Conservation (phyloP, 2,329 filamentous ascomycete genomes). For the Monosporascus sp. region DNA sequence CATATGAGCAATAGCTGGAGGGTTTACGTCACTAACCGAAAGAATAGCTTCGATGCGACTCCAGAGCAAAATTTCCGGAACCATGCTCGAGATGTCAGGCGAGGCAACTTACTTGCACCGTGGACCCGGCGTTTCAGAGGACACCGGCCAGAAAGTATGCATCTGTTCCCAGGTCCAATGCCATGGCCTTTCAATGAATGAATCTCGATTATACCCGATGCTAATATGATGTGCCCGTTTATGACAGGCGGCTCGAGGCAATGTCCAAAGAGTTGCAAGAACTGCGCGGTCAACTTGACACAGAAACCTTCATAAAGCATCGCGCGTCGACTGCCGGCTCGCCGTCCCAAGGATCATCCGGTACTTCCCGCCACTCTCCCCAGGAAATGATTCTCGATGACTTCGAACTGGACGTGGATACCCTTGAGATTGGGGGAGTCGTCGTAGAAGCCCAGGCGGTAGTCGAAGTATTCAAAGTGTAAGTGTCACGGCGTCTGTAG, state of each 20-base stretch:
- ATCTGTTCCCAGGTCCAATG: constrained; percentile 2
- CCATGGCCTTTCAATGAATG: background rate
- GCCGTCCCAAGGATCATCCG: constrained; percentile 14
- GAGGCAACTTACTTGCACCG: constrained; percentile 22
- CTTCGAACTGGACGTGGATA: constrained; percentile 17
- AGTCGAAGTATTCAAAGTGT: constrained; percentile 20
- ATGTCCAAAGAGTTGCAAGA: constrained; percentile 29
- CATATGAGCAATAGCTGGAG: background rate
- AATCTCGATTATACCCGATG: background rate
- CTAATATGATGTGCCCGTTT: background rate
- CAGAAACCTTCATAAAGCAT: constrained; percentile 6
- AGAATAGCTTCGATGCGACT: constrained; percentile 26
- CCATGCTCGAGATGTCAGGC: constrained; percentile 25
- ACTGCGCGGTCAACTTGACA: constrained; percentile 20
- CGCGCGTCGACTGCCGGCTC: constrained; percentile 16
- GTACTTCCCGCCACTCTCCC: constrained; percentile 7
- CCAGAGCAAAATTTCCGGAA: constrained; percentile 26
- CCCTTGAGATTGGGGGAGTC: constrained; percentile 14
- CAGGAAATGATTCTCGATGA: constrained; percentile 13
- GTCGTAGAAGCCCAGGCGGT: constrained; percentile 12
- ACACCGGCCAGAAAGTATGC: constrained; percentile 26
- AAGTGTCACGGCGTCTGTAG: constrained; percentile 3
- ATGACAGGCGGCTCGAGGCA: constrained; percentile 23
- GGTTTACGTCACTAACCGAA: background rate
- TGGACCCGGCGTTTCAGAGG: constrained; percentile 27